Base-by-base conservation (phyloP, 176 grass and related monocot species). In the Aegilops umbellulata region DNA sequence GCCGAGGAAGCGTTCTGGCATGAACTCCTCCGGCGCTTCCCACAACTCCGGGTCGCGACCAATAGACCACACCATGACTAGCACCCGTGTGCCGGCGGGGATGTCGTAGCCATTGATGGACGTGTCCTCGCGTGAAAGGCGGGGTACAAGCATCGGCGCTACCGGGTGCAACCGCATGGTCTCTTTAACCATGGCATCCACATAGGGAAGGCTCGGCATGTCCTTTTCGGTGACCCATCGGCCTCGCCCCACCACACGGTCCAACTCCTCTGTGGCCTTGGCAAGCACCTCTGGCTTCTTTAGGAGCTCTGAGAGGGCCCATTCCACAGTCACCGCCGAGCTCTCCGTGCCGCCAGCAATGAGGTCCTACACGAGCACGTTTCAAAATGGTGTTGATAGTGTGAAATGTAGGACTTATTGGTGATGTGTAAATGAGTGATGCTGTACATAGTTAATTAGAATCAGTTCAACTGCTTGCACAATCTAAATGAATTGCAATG, bases 201-300 rank as follows among this genome's bases (percentile, higher is more conserved):
- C 32, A 41, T 90, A 93, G 8, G 89, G 84, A 11, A 96, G 89
- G 26, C 12, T 7, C 2, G 65, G 42, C 1, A 91, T 46, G 26
- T 96, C 94, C 82, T 90, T 89, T 89, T 96, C 91, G 32, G 88
- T 86, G 8, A 89, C 89, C 94, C 89, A 96, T 24, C 67, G 78
- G 3, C 35, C 85, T 7, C 79, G 82, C 10, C 91, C 94, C 41
- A 96, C 76, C 8, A 93, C 87, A 3, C 87, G 81, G 51, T 96
- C 89, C 13, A 93, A 82, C 55, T 96, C 94, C 62, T 91, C 91
- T 0, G 87, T 93, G 1, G 89, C 94, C 69, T 84, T 91, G 22
- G n/a, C 66, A 24, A 96, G 81, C 2, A 88, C 60, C 61, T 92
- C 79, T 6, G 94, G 91, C 31, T 78, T 80, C 73, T 81, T 92